Base-by-base conservation (phyloP, 257 asterid genomes). In the Eustoma russellianum region DNA sequence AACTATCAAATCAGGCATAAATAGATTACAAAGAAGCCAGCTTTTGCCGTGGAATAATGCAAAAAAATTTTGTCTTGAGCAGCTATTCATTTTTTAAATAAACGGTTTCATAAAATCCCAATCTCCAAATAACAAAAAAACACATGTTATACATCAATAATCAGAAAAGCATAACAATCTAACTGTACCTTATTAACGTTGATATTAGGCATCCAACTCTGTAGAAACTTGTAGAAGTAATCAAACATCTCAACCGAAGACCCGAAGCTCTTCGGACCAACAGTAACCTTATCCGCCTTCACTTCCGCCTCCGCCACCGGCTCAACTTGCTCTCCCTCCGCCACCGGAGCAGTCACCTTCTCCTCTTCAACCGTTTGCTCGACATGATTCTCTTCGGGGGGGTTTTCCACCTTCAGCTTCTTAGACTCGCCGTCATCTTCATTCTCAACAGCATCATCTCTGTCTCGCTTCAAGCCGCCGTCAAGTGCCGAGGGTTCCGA, bases 261-360 rank as follows among this genome's bases (percentile, higher is more conserved):
- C 7, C 48, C 76, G 57, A 89, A 89, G n/a, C 65, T 67, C 75
- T 81, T 89, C n/a, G 88, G 83, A 5, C 97, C 95, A 34, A 83
- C 15, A 1, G 34, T 51, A 49, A 70, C 74, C 54, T 59, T 65
- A 43, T 24, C 70, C 11, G 75, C 51, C 50, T 61, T 70, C 34
- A 52, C 47, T 9, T 17, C 65, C 13, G 52, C 74, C 30, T 50
- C 53, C 28, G 17, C 52, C 28, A 47, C 52, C 13, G 59, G n/a
- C n/a, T n/a, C n/a, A n/a, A n/a, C n/a, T n/a, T n/a, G n/a, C n/a
- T n/a, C n/a, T n/a, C n/a, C 50, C 50, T 33, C 58, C 8, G 30
- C 48, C 17, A 24, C 59, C 30, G 64, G 41, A 53, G 18, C 64
- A 9, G 35, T 41, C 33, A 28, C 60, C 44, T 65, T 59, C 16